These are phyloP conservation scores for Podospora pseudopauciseta DNA, from an alignment of 495 filamentous ascomycete genomes.

Conservation along the genomic window DNA sequence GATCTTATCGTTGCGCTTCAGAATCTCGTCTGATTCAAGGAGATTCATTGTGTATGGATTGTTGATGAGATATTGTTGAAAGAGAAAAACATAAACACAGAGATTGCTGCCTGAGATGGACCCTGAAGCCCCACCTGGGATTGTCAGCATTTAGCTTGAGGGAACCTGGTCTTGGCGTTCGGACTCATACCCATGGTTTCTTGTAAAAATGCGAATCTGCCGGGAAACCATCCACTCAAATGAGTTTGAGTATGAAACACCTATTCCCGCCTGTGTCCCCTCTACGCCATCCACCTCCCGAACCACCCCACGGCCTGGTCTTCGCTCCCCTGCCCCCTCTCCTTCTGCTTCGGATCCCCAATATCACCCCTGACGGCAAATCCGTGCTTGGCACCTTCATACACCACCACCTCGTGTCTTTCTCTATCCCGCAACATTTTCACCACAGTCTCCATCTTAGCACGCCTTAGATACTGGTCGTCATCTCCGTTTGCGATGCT, in stretches of 20 bases:
- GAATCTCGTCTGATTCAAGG: neutral
- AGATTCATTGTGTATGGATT: neutral
- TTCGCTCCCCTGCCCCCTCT: conserved; percentile 46
- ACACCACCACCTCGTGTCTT: conserved; percentile 49
- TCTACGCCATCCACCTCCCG: conserved; percentile 10
- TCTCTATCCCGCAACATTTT: conserved; percentile 39
- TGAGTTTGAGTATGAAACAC: no score
- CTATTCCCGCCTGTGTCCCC: no score
- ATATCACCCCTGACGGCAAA: conserved; percentile 56
- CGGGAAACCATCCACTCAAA: no score
- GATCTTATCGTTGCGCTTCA: neutral
- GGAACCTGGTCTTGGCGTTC: neutral
- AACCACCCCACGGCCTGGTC: conserved; percentile 55
- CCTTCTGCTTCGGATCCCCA: conserved; percentile 40
- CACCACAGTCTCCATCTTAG: conserved; percentile 42
- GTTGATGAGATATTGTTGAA: neutral
- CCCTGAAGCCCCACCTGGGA: neutral
- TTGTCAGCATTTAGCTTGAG: neutral
- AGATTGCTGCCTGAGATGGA: neutral
- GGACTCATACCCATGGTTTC: no score
- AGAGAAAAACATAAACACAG: neutral
- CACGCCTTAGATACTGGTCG: conserved; percentile 43
- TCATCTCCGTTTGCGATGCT: conserved; percentile 54
- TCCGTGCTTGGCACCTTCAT: conserved; percentile 55
- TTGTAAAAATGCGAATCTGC: no score